Evolutionary conservation across 2,329 filamentous ascomycete species (phyloP).

Genomic region (Sporothrix brasiliensis): DNA sequence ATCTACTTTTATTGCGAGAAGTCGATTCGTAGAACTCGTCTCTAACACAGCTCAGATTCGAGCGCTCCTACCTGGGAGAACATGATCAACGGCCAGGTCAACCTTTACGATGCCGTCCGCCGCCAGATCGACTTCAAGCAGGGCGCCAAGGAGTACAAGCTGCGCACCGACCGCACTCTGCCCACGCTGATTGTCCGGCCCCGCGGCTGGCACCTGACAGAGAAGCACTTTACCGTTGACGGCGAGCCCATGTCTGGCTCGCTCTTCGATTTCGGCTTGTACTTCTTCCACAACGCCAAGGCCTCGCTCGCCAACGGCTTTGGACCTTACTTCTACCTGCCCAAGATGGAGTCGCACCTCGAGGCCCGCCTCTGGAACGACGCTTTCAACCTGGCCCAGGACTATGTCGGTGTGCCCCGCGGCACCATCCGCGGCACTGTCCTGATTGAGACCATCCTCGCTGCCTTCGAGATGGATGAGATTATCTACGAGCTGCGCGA

Average conservation of each 20-base stretch:
- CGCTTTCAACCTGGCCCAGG: conserved; percentile 92
- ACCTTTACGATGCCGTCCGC: conserved; percentile 94
- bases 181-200: conserved; percentile 94
- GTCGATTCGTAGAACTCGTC: no score
- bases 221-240: conserved; percentile 96
- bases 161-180: conserved; percentile 80
- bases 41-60: conserved; percentile 65
- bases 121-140: conserved; percentile 95
- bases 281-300: conserved; percentile 97
- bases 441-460: conserved; percentile 95
- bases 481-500: conserved; percentile 99
- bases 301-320: conserved; percentile 81
- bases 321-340: conserved; percentile 96
- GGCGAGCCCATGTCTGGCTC: conserved; percentile 90
- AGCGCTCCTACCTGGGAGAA: conserved; percentile 97
- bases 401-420: conserved; percentile 84
- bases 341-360: conserved; percentile 97
- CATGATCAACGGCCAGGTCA: conserved; percentile 98
- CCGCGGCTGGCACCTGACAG: conserved; percentile 95
- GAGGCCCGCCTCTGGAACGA: conserved; percentile 99
- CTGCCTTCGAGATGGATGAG: conserved; percentile 99
- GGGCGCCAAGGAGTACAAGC: conserved; percentile 94
- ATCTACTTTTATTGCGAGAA: no score
- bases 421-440: conserved; percentile 95
- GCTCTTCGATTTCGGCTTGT: conserved; percentile 96